These are phyloP conservation scores for Volvariella surrecta DNA, from an alignment of 1,284 basidiomycete species.

Conservation along the genomic window DNA sequence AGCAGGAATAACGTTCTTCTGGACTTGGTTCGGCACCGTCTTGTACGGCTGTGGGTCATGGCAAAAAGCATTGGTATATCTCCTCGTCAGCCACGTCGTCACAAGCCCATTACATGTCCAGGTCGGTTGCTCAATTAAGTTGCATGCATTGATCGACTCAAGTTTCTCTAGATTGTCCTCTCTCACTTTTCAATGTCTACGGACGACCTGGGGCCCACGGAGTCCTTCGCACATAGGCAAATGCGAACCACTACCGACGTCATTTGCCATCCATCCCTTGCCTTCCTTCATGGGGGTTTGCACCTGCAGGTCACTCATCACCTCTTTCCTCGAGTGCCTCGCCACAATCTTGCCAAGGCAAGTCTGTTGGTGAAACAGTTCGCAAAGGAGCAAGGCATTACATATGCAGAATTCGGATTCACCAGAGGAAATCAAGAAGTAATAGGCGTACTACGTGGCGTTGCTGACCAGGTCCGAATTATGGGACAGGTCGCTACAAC, in stretches of 20 bases:
- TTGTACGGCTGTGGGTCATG: constrained; percentile 62
- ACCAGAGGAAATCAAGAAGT: constrained; percentile 78
- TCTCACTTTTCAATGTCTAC: constrained; percentile 98
- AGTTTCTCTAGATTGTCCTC: constrained; percentile 86
- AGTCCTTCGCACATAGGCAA: constrained; percentile 91
- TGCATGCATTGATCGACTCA: constrained; percentile 5
- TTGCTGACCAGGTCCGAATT: constrained; percentile 78
- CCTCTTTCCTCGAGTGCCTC: constrained; percentile 90
- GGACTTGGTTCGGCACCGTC: constrained; percentile 70
- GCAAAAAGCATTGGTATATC: constrained; percentile 55
- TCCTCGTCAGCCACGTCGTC: constrained; percentile 73
- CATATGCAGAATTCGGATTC: constrained; percentile 90
- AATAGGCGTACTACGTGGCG: constrained; percentile 63
- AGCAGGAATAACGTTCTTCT: constrained; percentile 63
- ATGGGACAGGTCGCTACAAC: constrained; percentile 65
- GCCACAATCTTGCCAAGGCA: constrained; percentile 86
- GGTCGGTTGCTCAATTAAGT: constrained; percentile 25
- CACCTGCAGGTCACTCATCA: constrained; percentile 98
- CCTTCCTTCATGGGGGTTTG: constrained; percentile 88
- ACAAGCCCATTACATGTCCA: constrained; percentile 85
- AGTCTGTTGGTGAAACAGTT: constrained; percentile 81
- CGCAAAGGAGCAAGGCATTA: constrained; percentile 74
- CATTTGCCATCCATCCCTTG: constrained; percentile 75
- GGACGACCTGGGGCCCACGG: constrained; percentile 81
- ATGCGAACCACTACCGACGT: constrained; percentile 96